A percentile compares a stretch with the other conserved stretches of the same genome.
phyloP scores from a whole-genome alignment of 345 rosid genomes.

The Orychophragmus violaceus region DNA sequence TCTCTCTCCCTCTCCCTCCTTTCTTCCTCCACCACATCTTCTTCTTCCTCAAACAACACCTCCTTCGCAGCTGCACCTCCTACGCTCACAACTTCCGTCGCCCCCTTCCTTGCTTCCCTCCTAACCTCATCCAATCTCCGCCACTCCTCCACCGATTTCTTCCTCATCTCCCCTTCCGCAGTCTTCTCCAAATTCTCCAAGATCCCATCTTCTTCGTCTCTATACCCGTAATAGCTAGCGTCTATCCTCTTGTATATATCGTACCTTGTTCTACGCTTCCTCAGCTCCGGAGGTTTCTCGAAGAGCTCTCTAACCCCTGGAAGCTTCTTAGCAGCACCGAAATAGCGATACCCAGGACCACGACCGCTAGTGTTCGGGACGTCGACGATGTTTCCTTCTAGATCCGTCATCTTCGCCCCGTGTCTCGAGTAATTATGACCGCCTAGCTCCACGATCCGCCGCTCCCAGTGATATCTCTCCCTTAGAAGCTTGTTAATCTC shows the following conservation, averaged over 20 bases:
- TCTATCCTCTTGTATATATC: slow-evolving; percentile 89
- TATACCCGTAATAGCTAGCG: slow-evolving; percentile 88
- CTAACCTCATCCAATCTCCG: slow-evolving; percentile 70
- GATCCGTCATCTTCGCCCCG: slow-evolving; percentile 75
- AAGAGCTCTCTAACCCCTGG: slow-evolving; percentile 83
- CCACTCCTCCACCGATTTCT: slow-evolving; percentile 58
- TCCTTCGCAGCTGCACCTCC: slow-evolving; percentile 43
- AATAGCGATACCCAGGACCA: slow-evolving; percentile 90
- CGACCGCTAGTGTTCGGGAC: slow-evolving; percentile 96
- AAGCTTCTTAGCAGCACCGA: slow-evolving; percentile 88
- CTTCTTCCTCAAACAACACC: slow-evolving; percentile 86
- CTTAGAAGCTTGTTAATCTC: slow-evolving; percentile 90
- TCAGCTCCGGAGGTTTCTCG: slow-evolving; percentile 89
- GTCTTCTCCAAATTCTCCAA: slow-evolving; percentile 69
- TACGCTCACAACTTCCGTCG: slow-evolving; percentile 66
- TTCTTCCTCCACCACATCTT: slow-evolving; percentile 71
- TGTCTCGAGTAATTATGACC: slow-evolving; percentile 69
- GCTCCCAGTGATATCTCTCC: slow-evolving; percentile 87
- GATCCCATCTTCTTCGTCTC: slow-evolving; percentile 89
- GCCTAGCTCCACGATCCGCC: slow-evolving; percentile 80
- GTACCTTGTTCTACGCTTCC: slow-evolving; percentile 81
- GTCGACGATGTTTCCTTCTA: slow-evolving; percentile 79
- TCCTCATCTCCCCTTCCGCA: slow-evolving; percentile 52
- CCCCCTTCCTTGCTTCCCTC: slow-evolving; percentile 72
- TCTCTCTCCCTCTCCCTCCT: slow-evolving; percentile 46